Base-by-base conservation (phyloP, 305 asterid species). In the Withania somnifera region DNA sequence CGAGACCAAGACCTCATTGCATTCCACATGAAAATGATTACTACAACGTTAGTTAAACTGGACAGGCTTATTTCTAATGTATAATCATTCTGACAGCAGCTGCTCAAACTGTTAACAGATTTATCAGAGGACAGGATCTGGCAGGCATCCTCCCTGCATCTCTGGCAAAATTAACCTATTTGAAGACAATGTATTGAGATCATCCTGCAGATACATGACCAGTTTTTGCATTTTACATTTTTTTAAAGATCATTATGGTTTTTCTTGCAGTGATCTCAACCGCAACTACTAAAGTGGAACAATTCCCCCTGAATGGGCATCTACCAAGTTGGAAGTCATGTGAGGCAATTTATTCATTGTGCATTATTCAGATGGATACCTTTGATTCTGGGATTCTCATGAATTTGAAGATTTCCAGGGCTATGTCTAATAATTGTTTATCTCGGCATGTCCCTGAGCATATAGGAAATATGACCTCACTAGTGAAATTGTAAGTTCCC, bases 131-230 rank as follows among this genome's bases (percentile, higher is more conserved):
- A 50, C 93, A 90, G 84, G 92, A 90, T 86, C 85, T 91, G 71
- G 85, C 87, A 17, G 93, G 93, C 13, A 91, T 89, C 52, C 90
- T 90, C 54, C 91, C 95, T 11, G 87, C 88, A 14, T 90, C 91
- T 7, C 85, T 91, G 60, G 88, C 88, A 3, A 91, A 91, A 90
- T 82, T 91, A 79, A 85, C 89, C 2, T 84, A 81, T 83, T 84
- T 90, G 80, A 88, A 77, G 87, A 78, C 15, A 11, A 85, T 91
- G 95, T 91, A 89, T 47, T 15, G 32, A 58, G 3, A 75, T 11
- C 1, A 47, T 73, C 60, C 54, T 14, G 54, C 64, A 34, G 4
- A 17, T 61, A 61, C 40, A 61, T 13, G 28, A 28, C 69, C 69
- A 61, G 69, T 34, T 7, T 60, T 61, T 61, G 19, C 28, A 61